A percentile compares a stretch with the other conserved stretches of the same genome.
These are phyloP conservation scores for Paraphaeosphaeria sporulosa DNA, from an alignment of 2,329 filamentous ascomycete species.

Conservation along the genomic window DNA sequence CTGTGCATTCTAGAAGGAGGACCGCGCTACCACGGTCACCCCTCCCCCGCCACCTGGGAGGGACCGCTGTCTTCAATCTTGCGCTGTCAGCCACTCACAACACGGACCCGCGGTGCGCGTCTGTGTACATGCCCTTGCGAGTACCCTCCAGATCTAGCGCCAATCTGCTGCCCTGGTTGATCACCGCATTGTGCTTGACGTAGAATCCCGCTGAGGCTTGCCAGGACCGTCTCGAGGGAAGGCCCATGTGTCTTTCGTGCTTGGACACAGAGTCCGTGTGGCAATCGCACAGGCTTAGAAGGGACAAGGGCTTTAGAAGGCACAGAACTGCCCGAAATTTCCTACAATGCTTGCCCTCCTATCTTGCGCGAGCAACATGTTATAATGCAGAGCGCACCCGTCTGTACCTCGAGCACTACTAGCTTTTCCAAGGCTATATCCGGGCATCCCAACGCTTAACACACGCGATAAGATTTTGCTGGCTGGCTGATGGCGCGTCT, in stretches of 20 bases:
- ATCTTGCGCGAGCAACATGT: constrained; percentile 44
- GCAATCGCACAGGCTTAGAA: constrained; percentile 48
- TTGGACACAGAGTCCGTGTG: constrained; percentile 52
- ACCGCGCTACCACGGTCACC: constrained; percentile 40
- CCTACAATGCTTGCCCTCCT: constrained; percentile 48
- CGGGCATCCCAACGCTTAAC: constrained; percentile 49
- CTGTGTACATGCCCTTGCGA: constrained; percentile 43
- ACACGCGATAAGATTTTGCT: constrained; percentile 46
- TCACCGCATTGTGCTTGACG: constrained; percentile 56
- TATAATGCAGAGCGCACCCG: constrained; percentile 51
- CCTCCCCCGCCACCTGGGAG: constrained; percentile 35
- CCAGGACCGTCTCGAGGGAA: constrained; percentile 52
- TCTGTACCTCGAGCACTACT: constrained; percentile 36
- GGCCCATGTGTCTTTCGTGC: constrained; percentile 47
- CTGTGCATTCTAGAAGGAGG: constrained; percentile 53
- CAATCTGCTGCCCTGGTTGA: constrained; percentile 49
- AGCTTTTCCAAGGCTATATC: constrained; percentile 50
- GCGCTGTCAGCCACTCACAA: constrained; percentile 50
- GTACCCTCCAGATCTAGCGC: constrained; percentile 49
- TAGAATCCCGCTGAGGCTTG: constrained; percentile 51
- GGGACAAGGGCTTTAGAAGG: constrained; percentile 41
- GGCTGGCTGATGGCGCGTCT: constrained; percentile 46
- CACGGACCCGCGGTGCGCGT: constrained; percentile 47
- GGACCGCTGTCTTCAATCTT: constrained; percentile 47
- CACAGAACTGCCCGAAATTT: constrained; percentile 47